These are phyloP conservation scores for Mycotypha africana DNA, from an alignment of 371 early-diverging fungal species.

Conservation along the genomic window DNA sequence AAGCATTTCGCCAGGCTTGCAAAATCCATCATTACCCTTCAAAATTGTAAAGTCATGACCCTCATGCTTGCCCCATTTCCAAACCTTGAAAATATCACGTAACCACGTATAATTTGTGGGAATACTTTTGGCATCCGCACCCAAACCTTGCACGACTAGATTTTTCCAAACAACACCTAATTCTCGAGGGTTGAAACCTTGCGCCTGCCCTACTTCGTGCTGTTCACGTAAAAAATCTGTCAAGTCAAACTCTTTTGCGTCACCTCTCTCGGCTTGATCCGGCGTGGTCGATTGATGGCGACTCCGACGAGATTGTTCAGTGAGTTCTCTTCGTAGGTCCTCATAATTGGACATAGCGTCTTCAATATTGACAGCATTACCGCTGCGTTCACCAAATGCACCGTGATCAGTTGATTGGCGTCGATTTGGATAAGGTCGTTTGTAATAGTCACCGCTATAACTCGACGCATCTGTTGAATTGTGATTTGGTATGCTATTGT, in stretches of 20 bases:
- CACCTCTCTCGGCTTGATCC: slow-evolving; percentile 22
- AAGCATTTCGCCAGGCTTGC: slow-evolving; percentile 55
- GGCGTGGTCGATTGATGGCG: slow-evolving; percentile 15
- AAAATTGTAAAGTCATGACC: slow-evolving; percentile 38
- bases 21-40: slow-evolving; percentile 39
- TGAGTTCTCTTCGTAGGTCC: slow-evolving; percentile 41
- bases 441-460: too few relatives aligned
- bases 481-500: too few relatives aligned
- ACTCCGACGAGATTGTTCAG: slow-evolving; percentile 33
- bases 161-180: slow-evolving; percentile 48
- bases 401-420: too few relatives aligned
- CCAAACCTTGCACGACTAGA: slow-evolving; percentile 43
- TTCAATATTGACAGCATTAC: slow-evolving; percentile 44
- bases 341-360: slow-evolving; percentile 39
- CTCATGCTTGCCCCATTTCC: slow-evolving; percentile 26
- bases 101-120: slow-evolving; percentile 25
- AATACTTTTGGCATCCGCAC: slow-evolving; percentile 26
- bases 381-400: slow-evolving; percentile 36
- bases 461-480: too few relatives aligned
- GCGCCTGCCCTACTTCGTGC: slow-evolving; percentile 11
- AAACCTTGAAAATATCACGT: slow-evolving; percentile 16
- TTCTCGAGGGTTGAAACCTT: slow-evolving; percentile 40
- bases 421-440: too few relatives aligned
- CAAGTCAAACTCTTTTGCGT: slow-evolving; percentile 21
- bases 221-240: slow-evolving; percentile 23